Base-by-base conservation (phyloP, 345 rosid genomes). In the Corchorus capsularis region DNA sequence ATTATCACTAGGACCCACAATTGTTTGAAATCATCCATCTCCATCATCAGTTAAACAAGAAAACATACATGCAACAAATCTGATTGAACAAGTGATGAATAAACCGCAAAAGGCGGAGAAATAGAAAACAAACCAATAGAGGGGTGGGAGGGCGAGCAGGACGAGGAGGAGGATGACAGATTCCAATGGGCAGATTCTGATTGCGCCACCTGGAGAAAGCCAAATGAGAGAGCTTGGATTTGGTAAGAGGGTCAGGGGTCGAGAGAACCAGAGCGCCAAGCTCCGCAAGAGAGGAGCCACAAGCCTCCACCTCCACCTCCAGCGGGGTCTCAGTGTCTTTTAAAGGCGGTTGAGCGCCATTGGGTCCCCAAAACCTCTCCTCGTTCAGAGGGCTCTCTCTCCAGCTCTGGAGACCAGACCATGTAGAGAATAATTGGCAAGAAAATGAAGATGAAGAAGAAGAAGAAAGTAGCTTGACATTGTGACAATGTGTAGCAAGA, bases 191-290 rank as follows among this genome's bases (percentile, higher is more conserved):
- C 35, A 93, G 89, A 69, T 78, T 80, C 81, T 85, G 86, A 32
- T 64, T 34, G 63, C 85, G 86, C 95, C 95, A 93, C 72, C 84
- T 84, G 14, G 94, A 87, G 90, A 88, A 90, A 71, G 97, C 98
- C 71, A 88, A 78, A 74, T 93, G 97, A 39, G 96, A 92, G 71
- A 93, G 85, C 75, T 83, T 84, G 27, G 97, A 90, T 79, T 91
- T 96, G 34, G 86, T 47, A 54, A 84, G 80, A 70, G 97, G 96
- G 75, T 89, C 93, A 11, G 80, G 6, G 11, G 97, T 88, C 76
- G 94, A 85, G 80, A 95, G 97, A 12, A 95, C 92, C 65, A 93
- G 76, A 39, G 98, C 86, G 59, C 98, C 97, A 47, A 95, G 92
- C 72, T 90, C 97, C 0, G 99, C 86, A 72, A 92, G 93, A 77